Evolutionary conservation across 805 yeast species (phyloP), one percentile per base, ranked within the genome.

Genomic region (Ogataea nonfermentans): DNA sequence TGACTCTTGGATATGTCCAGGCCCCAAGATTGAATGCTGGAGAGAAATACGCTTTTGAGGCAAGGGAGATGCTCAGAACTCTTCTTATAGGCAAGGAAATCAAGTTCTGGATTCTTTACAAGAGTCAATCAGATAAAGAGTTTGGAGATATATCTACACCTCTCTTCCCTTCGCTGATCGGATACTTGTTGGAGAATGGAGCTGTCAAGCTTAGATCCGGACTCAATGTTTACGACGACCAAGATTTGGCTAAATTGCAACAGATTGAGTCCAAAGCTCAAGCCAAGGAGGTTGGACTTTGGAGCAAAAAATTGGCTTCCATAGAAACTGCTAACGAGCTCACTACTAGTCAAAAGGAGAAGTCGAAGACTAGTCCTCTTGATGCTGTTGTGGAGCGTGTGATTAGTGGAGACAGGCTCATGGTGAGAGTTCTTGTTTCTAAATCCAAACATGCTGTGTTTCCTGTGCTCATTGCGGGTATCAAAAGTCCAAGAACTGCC

Each of bases 321-420:
- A 51, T 67, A 38, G 56, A 53, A 35, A 27, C 56, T 4, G 37
- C 47, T 25, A 45, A 47, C 19, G 47, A 51, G 20, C 49, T 75
- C 23, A 51, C 64, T 14, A 65, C 62, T 9, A 47, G 44, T 4
- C 61, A 68, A 26, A 57, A 65, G 31, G 59, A 57, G 12, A 59
- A 59, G 41, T 69, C 78, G 7, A 56, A 55, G 37, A 49, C 53
- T 11, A 40, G 60, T n/a, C 76, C 79, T 17, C 60, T 76, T 34
- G 62, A 70, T 12, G 71, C 85, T 23, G 73, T 87, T 41, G 81
- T 87, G 17, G 95, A 87, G 62, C 79, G 74, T 52, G 93, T 82
- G 23, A 70, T 85, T 43, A 67, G 81, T 46, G 96, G 95, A 34
- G 95, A 87, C 62, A 67, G 95, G 33, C 61, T 86, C n/a, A 65